Conservation (phyloP, 768 basidiomycete species). For the Brasilioporus rufonigricans region DNA sequence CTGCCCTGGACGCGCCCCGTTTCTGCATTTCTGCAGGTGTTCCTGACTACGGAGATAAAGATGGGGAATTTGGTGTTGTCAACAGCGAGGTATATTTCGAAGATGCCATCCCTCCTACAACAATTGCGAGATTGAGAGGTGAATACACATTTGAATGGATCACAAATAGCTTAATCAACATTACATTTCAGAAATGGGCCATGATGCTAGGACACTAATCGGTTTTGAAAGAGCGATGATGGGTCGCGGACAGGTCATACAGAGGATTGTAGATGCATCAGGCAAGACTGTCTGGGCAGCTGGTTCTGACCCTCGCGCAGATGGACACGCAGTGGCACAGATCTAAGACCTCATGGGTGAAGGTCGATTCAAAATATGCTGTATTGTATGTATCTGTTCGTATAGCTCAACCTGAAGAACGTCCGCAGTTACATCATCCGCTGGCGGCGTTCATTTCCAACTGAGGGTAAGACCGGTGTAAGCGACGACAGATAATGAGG, state of each 20-base stretch:
- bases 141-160: slow-evolving; percentile 14
- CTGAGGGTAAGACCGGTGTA: slow-evolving; percentile 30
- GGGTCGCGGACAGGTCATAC: slow-evolving; percentile 90
- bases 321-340: slow-evolving; percentile 85
- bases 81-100: slow-evolving; percentile 90
- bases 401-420: not conserved
- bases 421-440: slow-evolving; percentile 51
- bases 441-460: slow-evolving; percentile 60
- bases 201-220: slow-evolving; percentile 62
- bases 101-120: slow-evolving; percentile 67
- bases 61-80: slow-evolving; percentile 52
- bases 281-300: slow-evolving; percentile 90
- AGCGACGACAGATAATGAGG: not conserved
- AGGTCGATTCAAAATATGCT: not conserved
- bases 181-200: slow-evolving; percentile 72
- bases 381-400: slow-evolving; percentile 1
- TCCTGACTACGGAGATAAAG: slow-evolving; percentile 53
- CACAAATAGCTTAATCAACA: not conserved
- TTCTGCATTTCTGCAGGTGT: slow-evolving; percentile 92
- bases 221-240: slow-evolving; percentile 65
- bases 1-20: slow-evolving; percentile 90
- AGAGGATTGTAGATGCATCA: slow-evolving; percentile 62
- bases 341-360: slow-evolving; percentile 44
- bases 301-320: slow-evolving; percentile 85
- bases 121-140: slow-evolving; percentile 69